A percentile compares a stretch with the other conserved stretches of the same genome.
These are phyloP conservation scores for Musa balbisiana DNA, from an alignment of 202 grass and related monocot species.

Conservation along the genomic window DNA sequence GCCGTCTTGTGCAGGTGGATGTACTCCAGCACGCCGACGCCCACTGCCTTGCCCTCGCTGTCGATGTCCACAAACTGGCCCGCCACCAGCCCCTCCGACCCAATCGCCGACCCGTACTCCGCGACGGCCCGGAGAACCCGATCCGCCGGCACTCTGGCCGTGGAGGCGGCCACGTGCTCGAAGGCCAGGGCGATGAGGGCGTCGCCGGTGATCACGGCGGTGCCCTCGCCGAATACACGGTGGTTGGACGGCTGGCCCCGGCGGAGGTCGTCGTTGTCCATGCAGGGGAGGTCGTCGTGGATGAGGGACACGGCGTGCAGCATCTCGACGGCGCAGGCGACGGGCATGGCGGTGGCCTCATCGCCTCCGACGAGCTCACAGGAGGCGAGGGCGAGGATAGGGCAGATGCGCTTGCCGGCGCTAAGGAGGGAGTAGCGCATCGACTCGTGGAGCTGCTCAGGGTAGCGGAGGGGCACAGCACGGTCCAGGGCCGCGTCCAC, in stretches of 20 bases:
- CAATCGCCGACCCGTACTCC: neutral
- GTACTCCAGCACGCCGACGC: neutral
- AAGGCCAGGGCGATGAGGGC: neutral
- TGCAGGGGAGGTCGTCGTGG: conserved; percentile 3
- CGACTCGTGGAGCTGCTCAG: neutral
- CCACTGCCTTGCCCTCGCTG: neutral
- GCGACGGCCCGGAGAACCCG: neutral
- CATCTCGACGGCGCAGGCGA: neutral
- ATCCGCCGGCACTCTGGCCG: neutral
- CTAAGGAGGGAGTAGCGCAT: neutral
- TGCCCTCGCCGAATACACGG: neutral
- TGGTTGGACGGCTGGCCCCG: neutral
- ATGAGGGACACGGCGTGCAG: neutral
- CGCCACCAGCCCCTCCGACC: neutral
- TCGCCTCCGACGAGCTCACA: neutral
- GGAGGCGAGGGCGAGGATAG: neutral
- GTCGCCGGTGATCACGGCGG: neutral
- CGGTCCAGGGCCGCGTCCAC: neutral
- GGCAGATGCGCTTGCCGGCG: neutral
- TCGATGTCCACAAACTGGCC: neutral
- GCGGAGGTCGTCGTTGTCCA: conserved; percentile 1
- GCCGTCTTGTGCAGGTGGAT: conserved; percentile 1
- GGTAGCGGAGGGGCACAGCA: neutral
- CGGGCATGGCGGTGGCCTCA: neutral
- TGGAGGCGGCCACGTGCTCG: neutral